These are phyloP conservation scores for Penicillium pancosmium DNA, from an alignment of 495 filamentous ascomycete genomes.

Conservation along the genomic window DNA sequence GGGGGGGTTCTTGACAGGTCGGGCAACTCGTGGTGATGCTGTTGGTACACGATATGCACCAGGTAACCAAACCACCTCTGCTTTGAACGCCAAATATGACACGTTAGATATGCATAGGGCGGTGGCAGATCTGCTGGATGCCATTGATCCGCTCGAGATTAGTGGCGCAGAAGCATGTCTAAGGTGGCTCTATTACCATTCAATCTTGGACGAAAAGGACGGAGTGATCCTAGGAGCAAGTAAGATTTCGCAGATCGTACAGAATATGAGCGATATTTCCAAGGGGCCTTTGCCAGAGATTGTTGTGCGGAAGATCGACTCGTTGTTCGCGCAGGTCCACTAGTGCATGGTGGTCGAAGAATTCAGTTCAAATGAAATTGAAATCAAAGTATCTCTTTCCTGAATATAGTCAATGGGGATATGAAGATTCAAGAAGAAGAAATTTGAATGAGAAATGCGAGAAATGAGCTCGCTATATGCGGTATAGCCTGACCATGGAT, in stretches of 20 bases:
- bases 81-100: constrained; percentile 23
- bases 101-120: constrained; percentile 25
- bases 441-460: no score
- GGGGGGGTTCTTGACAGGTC: constrained; percentile 54
- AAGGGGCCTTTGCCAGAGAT: constrained; percentile 37
- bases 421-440: not conserved
- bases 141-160: constrained; percentile 21
- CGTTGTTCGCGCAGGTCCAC: constrained; percentile 5
- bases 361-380: not conserved
- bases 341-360: not conserved
- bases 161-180: constrained; percentile 31
- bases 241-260: constrained; percentile 30
- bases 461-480: no score
- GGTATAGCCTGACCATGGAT: no score
- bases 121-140: constrained; percentile 18
- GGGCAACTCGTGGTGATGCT: constrained; percentile 29
- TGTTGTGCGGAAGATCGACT: constrained; percentile 16
- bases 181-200: constrained; percentile 40
- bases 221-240: constrained; percentile 41
- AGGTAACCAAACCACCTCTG: constrained; percentile 17
- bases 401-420: not conserved
- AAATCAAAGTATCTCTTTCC: not conserved
- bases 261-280: constrained; percentile 29
- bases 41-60: constrained; percentile 30
- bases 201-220: constrained; percentile 29